phyloP scores from a whole-genome alignment of 106 monocot species.

The Acorus gramineus region DNA sequence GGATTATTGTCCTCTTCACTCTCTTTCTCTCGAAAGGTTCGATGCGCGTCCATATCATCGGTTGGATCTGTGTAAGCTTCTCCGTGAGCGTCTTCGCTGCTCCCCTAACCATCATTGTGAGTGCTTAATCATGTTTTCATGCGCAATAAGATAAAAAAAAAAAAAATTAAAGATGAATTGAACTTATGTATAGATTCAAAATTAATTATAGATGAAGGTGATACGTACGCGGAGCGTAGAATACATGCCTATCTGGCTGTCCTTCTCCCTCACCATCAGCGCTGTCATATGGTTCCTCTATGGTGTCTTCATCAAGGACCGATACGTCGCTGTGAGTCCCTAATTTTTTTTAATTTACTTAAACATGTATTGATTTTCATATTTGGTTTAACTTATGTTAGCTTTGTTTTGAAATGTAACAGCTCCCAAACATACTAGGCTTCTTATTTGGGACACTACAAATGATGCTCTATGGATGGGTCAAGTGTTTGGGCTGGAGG shows the following conservation, averaged over 20 bases:
- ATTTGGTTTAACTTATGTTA: not conserved
- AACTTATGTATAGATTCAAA: not conserved
- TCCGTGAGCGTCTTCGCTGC: conserved; percentile 45
- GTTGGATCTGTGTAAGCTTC: conserved; percentile 54
- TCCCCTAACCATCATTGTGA: conserved; percentile 65
- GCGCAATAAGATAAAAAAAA: no score
- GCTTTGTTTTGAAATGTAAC: not conserved
- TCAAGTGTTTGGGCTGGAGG: no score
- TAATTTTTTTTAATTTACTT: not conserved
- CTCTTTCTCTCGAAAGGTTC: conserved; percentile 14
- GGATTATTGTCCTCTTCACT: conserved; percentile 33
- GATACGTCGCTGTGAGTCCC: conserved; percentile 22
- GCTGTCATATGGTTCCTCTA: conserved; percentile 33
- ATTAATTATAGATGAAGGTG: conserved; percentile 1
- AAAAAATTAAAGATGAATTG: no score
- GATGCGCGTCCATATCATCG: conserved; percentile 24
- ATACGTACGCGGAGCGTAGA: conserved; percentile 62
- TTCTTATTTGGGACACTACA: conserved; percentile 52
- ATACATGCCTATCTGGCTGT: conserved; percentile 44
- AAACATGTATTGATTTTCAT: not conserved
- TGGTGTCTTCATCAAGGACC: conserved; percentile 19
- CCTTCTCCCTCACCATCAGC: conserved; percentile 32
- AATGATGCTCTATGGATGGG: conserved; percentile 38
- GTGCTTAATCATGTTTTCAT: not conserved
- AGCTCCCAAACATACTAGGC: conserved; percentile 60